These are phyloP conservation scores for Fraxinus floribunda DNA, from an alignment of 305 asterid species.

Conservation along the genomic window DNA sequence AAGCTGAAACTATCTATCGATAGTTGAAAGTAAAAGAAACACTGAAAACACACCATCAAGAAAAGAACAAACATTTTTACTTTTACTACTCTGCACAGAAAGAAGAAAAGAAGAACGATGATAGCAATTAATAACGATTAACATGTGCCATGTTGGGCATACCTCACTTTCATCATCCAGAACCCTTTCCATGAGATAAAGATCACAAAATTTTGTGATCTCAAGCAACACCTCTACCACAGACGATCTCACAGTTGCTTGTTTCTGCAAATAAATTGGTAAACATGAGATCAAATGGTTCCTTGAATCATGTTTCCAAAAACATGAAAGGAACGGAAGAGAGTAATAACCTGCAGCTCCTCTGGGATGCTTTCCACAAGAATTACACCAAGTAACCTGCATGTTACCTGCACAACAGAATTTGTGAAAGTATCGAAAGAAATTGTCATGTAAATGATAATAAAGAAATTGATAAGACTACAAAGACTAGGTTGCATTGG, in stretches of 20 bases:
- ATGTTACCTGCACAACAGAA: constrained; percentile 63
- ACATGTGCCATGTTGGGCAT: constrained; percentile 24
- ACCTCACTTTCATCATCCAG: constrained; percentile 89
- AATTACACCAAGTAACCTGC: constrained; percentile 80
- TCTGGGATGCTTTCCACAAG: constrained; percentile 87
- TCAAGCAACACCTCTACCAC: constrained; percentile 82
- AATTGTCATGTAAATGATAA: neutral
- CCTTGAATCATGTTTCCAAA: neutral
- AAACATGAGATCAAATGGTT: constrained; percentile 27
- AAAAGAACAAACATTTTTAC: neutral
- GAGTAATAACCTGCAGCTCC: constrained; percentile 74
- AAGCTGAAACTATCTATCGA: neutral
- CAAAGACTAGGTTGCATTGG: neutral
- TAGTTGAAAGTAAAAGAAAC: neutral
- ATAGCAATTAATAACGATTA: constrained; percentile 7
- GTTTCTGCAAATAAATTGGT: constrained; percentile 48
- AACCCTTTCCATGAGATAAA: constrained; percentile 93
- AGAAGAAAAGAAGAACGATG: constrained; percentile 2
- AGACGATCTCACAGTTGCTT: constrained; percentile 78
- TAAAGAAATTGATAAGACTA: constrained; percentile 5
- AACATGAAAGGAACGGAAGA: constrained; percentile 11
- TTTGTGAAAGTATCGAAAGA: constrained; percentile 9
- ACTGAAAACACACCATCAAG: neutral
- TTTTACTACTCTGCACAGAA: neutral
- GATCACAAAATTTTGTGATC: constrained; percentile 81